Evolutionary conservation across 352 stramenopile genomes (phyloP).

Genomic region (Peronospora farinosa): DNA sequence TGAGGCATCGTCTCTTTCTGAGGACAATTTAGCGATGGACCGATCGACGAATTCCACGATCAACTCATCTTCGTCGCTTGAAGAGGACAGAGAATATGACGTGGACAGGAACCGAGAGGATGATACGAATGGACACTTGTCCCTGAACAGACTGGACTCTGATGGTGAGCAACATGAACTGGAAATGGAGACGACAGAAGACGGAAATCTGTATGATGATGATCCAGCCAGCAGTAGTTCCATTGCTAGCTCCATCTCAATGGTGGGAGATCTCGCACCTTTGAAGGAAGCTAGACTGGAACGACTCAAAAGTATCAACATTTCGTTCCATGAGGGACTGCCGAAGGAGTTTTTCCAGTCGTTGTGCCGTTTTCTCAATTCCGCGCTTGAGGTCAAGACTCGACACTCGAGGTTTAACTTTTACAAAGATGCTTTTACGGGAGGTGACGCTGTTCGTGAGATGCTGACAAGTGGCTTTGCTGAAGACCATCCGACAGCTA

Average conservation of each 20-base stretch:
- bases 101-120: slow-evolving; percentile 32
- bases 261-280: slow-evolving; percentile 42
- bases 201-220: slow-evolving; percentile 36
- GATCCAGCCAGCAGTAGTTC: slow-evolving; percentile 22
- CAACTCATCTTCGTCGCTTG: slow-evolving; percentile 38
- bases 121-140: slow-evolving; percentile 15
- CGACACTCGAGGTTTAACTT: slow-evolving; percentile 81
- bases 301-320: slow-evolving; percentile 65
- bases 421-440: slow-evolving; percentile 82
- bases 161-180: slow-evolving; percentile 13
- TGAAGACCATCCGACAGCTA: slow-evolving; percentile 61
- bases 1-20: slow-evolving; percentile 37
- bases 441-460: slow-evolving; percentile 63
- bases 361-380: slow-evolving; percentile 62
- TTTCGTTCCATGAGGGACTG: slow-evolving; percentile 74
- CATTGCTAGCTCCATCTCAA: slow-evolving; percentile 40
- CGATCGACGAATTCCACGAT: slow-evolving; percentile 43
- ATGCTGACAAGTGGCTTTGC: slow-evolving; percentile 73
- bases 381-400: slow-evolving; percentile 75
- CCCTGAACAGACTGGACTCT: slow-evolving; percentile 10
- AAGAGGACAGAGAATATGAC: slow-evolving; percentile 35
- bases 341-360: slow-evolving; percentile 75
- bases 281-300: slow-evolving; percentile 68
- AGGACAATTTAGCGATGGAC: slow-evolving; percentile 27
- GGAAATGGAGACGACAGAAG: slow-evolving; percentile 18